Evolutionary conservation across 345 rosid genomes (phyloP), one percentile per base, ranked within the genome.

Genomic region (Gossypium australe): DNA sequence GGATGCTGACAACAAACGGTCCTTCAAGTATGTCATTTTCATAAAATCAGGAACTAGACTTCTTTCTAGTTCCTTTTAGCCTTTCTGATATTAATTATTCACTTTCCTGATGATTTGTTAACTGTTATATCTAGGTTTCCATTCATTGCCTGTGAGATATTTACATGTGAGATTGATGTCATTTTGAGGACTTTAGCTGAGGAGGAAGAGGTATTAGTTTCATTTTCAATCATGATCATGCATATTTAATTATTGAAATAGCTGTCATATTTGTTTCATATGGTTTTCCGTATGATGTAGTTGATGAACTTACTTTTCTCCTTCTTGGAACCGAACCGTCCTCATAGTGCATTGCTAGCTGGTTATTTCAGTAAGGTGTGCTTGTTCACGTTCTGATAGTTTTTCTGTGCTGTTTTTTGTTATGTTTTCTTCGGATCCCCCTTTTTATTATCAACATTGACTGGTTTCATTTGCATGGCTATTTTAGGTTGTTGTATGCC

Each of bases 341-440:
- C 86, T 78, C 99, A 92, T 79, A 89, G 97, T 86, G 89, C 98
- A 34, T 80, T 90, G 80, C 84, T 90, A 72, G 99, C 99, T 56
- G 98, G 98, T 67, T 96, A 96, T 85, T 96, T 96, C 84, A 90
- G 99, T 87, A 96, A 96, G 93, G 98, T 96, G 65, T 76, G 63
- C 71, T 74, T 60, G 48, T 67, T 64, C 55, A 20, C 34, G 20
- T 74, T 72, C 7, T 74, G 18, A 6, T 22, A 48, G 25, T 67
- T 60, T 67, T 60, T 41, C 29, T 58, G 27, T 66, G 43, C 17
- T 74, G 56, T 71, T 67, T 59, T 44, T 4, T 24, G 24, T 8
- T 55, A n/a, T 70, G 60, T n/a, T 67, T 22, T 25, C n/a, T 17
- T 67, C 7, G n/a, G 43, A 45, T 20, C 60, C 11, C 24, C 41